Percentiles rank a stretch among this genome's conserved stretches.
Evolutionary conservation across 2,329 filamentous ascomycete genomes (phyloP).

Genomic region (Cordyceps fumosorosea): DNA sequence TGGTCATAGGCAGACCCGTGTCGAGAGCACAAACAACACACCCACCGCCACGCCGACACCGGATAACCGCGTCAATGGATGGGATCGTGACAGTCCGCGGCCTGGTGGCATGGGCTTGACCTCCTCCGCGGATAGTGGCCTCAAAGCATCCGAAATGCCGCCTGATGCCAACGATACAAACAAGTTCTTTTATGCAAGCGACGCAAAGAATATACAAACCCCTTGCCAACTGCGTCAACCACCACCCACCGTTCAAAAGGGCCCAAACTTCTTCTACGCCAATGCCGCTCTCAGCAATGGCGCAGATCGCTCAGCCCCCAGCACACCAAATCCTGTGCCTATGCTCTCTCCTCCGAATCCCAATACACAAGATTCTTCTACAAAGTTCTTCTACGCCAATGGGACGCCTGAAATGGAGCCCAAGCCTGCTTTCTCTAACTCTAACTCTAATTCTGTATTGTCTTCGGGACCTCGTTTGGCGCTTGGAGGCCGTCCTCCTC

Average conservation of each 20-base stretch:
- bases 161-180: conserved; percentile 35
- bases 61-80: conserved; percentile 35
- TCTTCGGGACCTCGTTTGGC: conserved; percentile 39
- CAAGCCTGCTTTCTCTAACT: conserved; percentile 30
- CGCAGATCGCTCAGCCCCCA: conserved; percentile 27
- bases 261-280: conserved; percentile 50
- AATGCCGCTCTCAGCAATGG: conserved; percentile 33
- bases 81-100: conserved; percentile 29
- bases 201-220: conserved; percentile 48
- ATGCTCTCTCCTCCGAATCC: conserved; percentile 27
- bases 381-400: conserved; percentile 73
- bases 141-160: conserved; percentile 23
- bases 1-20: conserved; percentile 62
- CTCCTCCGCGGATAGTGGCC: conserved; percentile 22
- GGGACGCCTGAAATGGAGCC: conserved; percentile 44
- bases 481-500: conserved; percentile 31
- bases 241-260: conserved; percentile 38
- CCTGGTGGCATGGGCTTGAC: conserved; percentile 25
- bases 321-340: conserved; percentile 20
- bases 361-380: conserved; percentile 34
- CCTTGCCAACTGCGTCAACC: conserved; percentile 30
- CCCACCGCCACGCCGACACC: conserved; percentile 53
- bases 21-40: conserved; percentile 62
- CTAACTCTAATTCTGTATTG: conserved; percentile 38
- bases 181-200: conserved; percentile 91